Conservation (phyloP, 2,329 filamentous ascomycete species). For the Aspergillus chevalieri region DNA sequence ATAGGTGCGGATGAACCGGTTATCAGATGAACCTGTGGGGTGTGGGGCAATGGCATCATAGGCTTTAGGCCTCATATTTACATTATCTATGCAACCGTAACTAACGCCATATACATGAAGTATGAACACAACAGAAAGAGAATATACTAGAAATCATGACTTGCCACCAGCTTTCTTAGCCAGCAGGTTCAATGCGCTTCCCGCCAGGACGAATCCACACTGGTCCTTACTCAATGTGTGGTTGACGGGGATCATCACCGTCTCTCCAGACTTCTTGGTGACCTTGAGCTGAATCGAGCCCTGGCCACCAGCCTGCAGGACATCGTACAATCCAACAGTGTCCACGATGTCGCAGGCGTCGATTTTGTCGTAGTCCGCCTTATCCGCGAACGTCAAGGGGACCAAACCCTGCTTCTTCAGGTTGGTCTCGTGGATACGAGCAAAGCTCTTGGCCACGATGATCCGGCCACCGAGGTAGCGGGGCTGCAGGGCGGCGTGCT, state of each 20-base stretch:
- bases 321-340: constrained; percentile 77
- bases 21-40: neutral
- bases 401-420: constrained; percentile 97
- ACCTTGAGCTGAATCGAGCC: constrained; percentile 16
- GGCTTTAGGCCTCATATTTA: neutral
- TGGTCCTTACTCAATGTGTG: constrained; percentile 88
- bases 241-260: constrained; percentile 67
- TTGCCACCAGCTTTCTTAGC: constrained; percentile 51
- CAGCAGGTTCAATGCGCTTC: constrained; percentile 86
- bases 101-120: neutral
- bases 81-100: neutral
- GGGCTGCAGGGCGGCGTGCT: constrained; percentile 85
- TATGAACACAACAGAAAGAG: neutral
- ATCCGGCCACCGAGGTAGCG: constrained; percentile 82
- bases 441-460: constrained; percentile 80
- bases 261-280: constrained; percentile 48
- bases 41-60: neutral
- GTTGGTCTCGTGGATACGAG: constrained; percentile 91
- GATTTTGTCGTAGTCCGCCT: constrained; percentile 80
- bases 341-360: constrained; percentile 74
- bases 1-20: too few species aligned
- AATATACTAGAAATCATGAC: neutral
- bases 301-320: constrained; percentile 48
- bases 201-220: constrained; percentile 84
- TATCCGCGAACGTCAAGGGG: constrained; percentile 82